These are phyloP conservation scores for Aspergillus cristatus DNA, from an alignment of 495 filamentous ascomycete genomes.

Conservation along the genomic window DNA sequence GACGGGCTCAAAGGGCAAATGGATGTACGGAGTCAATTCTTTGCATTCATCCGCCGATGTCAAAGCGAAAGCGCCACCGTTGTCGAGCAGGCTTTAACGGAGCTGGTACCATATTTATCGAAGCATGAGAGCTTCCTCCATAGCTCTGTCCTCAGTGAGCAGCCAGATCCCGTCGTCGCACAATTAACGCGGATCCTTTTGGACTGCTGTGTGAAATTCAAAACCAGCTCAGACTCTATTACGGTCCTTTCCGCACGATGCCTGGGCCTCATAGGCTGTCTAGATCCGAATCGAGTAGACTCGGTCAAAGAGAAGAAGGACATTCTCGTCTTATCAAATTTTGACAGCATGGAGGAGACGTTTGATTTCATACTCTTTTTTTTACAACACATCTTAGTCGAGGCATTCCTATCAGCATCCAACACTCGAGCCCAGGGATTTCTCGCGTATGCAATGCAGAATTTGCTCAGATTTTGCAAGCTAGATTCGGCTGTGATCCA, in stretches of 20 bases:
- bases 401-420: slow-evolving; percentile 79
- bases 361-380: slow-evolving; percentile 79
- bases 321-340: slow-evolving; percentile 79
- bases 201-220: slow-evolving; percentile 74
- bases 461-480: slow-evolving; percentile 67
- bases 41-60: slow-evolving; percentile 61
- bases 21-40: slow-evolving; percentile 53
- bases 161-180: slow-evolving; percentile 67
- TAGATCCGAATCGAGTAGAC: slow-evolving; percentile 87
- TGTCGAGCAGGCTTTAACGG: slow-evolving; percentile 65
- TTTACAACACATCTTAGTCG: slow-evolving; percentile 78
- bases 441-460: slow-evolving; percentile 87
- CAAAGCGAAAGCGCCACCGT: slow-evolving; percentile 76
- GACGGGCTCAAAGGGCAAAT: slow-evolving; percentile 50
- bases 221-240: slow-evolving; percentile 54
- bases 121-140: slow-evolving; percentile 74
- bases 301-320: slow-evolving; percentile 63
- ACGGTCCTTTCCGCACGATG: slow-evolving; percentile 66
- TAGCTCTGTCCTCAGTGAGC: slow-evolving; percentile 71
- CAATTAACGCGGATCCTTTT: slow-evolving; percentile 66
- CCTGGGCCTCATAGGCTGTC: slow-evolving; percentile 77
- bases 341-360: slow-evolving; percentile 67
- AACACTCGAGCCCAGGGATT: slow-evolving; percentile 84
- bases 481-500: slow-evolving; percentile 51
- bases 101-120: slow-evolving; percentile 64